These are phyloP conservation scores for Inga leiocalycina DNA, from an alignment of 306 rosid genomes.

Conservation along the genomic window DNA sequence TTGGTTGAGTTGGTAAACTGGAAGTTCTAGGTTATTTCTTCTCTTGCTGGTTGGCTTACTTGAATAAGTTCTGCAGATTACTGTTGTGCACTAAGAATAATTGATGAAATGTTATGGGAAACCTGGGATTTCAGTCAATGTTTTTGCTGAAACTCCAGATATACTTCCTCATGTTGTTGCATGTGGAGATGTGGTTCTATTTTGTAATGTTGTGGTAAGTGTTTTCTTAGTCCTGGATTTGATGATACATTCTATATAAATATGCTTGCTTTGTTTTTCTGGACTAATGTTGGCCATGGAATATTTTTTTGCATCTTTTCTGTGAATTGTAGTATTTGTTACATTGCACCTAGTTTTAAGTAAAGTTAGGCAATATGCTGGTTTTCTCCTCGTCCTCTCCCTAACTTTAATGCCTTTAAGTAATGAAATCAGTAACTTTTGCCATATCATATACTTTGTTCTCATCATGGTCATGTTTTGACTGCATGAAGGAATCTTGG, in stretches of 20 bases:
- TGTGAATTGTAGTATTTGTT: neutral
- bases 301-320: neutral
- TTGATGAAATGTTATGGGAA: constrained; percentile 52
- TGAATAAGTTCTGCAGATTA: constrained; percentile 57
- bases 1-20: too few relatives aligned
- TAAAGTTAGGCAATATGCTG: neutral
- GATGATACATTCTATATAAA: neutral
- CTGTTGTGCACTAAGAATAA: constrained; percentile 46
- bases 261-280: constrained; percentile 7
- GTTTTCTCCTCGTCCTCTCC: neutral
- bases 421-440: neutral
- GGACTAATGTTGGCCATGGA: neutral
- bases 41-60: constrained; percentile 11
- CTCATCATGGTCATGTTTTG: neutral
- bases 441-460: neutral
- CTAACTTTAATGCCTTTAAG: too few relatives aligned
- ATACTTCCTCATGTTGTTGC: constrained; percentile 58
- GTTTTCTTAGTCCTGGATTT: constrained; percentile 34
- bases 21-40: neutral
- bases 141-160: constrained; percentile 51
- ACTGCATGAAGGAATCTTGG: neutral
- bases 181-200: constrained; percentile 65
- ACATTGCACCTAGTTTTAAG: neutral
- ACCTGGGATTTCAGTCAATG: constrained; percentile 45
- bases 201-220: constrained; percentile 56